Percentiles rank a stretch among this genome's conserved stretches.
Conservation (phyloP, 2,329 filamentous ascomycete genomes). For the Raffaelea albimanens region DNA sequence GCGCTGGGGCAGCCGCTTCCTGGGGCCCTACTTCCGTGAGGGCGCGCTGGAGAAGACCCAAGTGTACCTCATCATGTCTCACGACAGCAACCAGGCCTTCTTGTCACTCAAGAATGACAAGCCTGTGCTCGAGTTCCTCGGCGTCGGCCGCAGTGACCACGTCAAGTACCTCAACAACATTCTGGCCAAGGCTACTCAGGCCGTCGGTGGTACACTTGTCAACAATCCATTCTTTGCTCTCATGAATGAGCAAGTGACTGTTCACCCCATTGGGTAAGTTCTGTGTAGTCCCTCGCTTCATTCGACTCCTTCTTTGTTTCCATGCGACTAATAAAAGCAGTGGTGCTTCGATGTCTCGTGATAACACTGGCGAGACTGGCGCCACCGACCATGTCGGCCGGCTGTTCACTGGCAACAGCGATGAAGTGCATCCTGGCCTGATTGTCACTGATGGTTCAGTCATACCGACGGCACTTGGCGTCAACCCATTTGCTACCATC, state of each 20-base stretch:
- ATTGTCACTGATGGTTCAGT: slow-evolving; percentile 53
- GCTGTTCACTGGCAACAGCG: slow-evolving; percentile 43
- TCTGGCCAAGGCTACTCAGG: slow-evolving; percentile 43
- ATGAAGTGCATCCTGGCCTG: slow-evolving; percentile 45
- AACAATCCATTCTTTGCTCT: slow-evolving; percentile 48
- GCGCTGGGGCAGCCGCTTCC: slow-evolving; percentile 39
- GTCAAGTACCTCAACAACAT: slow-evolving; percentile 42
- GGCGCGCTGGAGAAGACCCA: slow-evolving; percentile 52
- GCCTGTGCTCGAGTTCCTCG: slow-evolving; percentile 49
- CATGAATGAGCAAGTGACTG: slow-evolving; percentile 49
- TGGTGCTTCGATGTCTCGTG: slow-evolving; percentile 52
- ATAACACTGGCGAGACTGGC: slow-evolving; percentile 46
- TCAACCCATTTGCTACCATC: slow-evolving; percentile 62
- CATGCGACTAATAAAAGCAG: slow-evolving; percentile 1
- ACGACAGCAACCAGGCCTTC: slow-evolving; percentile 54
- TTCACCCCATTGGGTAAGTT: slow-evolving; percentile 53
- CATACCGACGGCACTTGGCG: slow-evolving; percentile 52
- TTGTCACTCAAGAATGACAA: slow-evolving; percentile 51
- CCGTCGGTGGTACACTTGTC: slow-evolving; percentile 51
- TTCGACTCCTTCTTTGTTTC: not conserved
- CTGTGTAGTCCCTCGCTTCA: not conserved
- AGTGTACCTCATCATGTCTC: slow-evolving; percentile 57
- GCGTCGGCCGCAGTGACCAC: slow-evolving; percentile 46
- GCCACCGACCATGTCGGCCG: slow-evolving; percentile 54
- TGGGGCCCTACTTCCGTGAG: slow-evolving; percentile 47